phyloP scores from a whole-genome alignment of 2,329 filamentous ascomycete species.

The Alternaria sp. region DNA sequence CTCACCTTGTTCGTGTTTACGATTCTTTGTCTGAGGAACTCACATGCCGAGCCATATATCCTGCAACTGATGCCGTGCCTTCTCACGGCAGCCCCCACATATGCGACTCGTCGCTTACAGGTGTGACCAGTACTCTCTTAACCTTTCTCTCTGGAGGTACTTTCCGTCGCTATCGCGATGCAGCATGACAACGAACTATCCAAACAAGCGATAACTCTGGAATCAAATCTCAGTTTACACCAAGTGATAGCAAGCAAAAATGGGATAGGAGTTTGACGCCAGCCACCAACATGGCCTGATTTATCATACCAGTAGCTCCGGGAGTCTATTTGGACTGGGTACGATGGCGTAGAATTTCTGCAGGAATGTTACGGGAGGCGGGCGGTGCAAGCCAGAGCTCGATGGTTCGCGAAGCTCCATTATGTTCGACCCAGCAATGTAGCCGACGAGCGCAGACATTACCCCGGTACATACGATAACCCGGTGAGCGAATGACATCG shows the following conservation, averaged over 20 bases:
- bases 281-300: neutral
- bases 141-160: constrained; percentile 11
- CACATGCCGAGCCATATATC: constrained; percentile 24
- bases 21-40: constrained; percentile 16
- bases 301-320: fast-evolving
- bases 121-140: constrained; percentile 23
- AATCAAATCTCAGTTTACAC: neutral
- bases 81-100: neutral
- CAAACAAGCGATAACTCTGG: constrained; percentile 20
- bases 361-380: neutral
- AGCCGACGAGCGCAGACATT: constrained; percentile 14
- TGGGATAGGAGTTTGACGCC: neutral
- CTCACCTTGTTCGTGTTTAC: neutral
- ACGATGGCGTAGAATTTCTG: neutral
- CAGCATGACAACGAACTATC: constrained; percentile 18
- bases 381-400: constrained; percentile 24
- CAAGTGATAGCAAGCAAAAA: neutral
- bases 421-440: constrained; percentile 10
- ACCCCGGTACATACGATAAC: constrained; percentile 28
- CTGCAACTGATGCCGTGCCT: neutral
- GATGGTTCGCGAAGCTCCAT: constrained; percentile 7
- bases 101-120: constrained; percentile 6
- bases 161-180: constrained; percentile 15
- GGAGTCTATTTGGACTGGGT: neutral
- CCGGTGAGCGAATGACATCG: constrained; percentile 16